phyloP scores from a whole-genome alignment of 2,329 filamentous ascomycete species.

The Calonectria pauciramosa region DNA sequence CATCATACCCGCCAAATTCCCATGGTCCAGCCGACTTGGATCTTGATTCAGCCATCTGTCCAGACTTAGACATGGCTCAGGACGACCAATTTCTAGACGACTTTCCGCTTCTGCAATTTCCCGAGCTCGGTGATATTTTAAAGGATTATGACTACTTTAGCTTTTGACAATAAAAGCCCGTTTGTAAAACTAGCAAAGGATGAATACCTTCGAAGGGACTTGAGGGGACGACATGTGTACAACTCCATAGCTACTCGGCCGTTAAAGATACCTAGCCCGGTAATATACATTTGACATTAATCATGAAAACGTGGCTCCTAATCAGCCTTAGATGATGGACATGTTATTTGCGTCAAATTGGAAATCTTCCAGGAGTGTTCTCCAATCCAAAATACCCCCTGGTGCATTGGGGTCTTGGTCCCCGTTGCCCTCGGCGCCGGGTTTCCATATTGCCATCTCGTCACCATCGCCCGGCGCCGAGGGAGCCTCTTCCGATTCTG shows the following conservation, averaged over 20 bases:
- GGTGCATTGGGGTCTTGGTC: conserved; percentile 18
- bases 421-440: neutral
- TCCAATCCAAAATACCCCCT: conserved; percentile 46
- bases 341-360: conserved; percentile 43
- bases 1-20: neutral
- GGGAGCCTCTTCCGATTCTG: neutral
- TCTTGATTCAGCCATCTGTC: neutral
- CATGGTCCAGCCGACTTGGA: neutral
- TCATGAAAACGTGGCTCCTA: neutral
- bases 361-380: conserved; percentile 47
- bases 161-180: neutral
- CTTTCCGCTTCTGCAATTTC: conserved; percentile 8
- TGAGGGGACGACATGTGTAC: too few relatives aligned
- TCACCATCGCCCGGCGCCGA: neutral
- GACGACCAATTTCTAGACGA: neutral
- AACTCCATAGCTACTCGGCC: neutral
- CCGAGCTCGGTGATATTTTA: conserved; percentile 21
- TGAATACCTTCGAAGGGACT: too few relatives aligned
- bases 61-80: conserved; percentile 1
- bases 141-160: conserved; percentile 26
- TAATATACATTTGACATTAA: neutral
- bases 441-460: neutral
- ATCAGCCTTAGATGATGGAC: conserved; percentile 25
- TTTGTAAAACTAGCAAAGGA: neutral
- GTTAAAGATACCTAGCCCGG: neutral